A percentile compares a stretch with the other conserved stretches of the same genome.
Evolutionary conservation across 2,329 filamentous ascomycete genomes (phyloP).

Genomic region (Dothiorella sarmentorum): DNA sequence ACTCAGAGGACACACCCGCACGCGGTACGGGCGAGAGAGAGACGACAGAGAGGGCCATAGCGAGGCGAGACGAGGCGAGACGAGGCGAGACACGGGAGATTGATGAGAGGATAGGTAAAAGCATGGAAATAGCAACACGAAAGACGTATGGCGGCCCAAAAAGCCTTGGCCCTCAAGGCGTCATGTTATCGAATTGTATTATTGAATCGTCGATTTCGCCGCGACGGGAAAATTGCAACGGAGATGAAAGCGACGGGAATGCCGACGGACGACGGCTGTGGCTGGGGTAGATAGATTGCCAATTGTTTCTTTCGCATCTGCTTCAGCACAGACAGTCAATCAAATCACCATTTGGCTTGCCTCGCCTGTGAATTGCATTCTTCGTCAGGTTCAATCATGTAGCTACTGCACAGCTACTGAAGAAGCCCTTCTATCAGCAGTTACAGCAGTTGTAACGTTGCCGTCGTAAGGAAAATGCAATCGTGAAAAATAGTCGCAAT

Average conservation of each 20-base stretch:
- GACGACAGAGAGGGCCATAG: not conserved
- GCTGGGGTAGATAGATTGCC: not conserved
- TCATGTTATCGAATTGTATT: no score
- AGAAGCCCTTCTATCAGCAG: not conserved
- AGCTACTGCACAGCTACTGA: not conserved
- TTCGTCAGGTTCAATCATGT: not conserved
- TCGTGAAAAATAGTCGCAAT: not conserved
- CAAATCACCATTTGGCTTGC: no score
- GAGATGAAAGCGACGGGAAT: not conserved
- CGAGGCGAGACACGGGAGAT: not conserved
- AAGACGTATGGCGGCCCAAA: no score
- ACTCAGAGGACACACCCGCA: not conserved
- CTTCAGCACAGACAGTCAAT: not conserved
- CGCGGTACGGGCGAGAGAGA: not conserved
- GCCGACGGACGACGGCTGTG: constrained; percentile 5
- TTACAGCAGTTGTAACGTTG: not conserved
- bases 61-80: not conserved
- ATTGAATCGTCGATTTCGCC: not conserved
- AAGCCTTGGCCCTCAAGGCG: no score
- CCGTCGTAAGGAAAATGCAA: not conserved
- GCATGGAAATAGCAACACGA: no score
- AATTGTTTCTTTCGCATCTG: not conserved
- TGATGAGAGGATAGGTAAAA: not conserved
- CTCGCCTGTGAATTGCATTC: not conserved
- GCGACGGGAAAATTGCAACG: not conserved